Evolutionary conservation across 352 stramenopile species (phyloP), one percentile per base, ranked within the genome.

Genomic region (Pythium brassicae): DNA sequence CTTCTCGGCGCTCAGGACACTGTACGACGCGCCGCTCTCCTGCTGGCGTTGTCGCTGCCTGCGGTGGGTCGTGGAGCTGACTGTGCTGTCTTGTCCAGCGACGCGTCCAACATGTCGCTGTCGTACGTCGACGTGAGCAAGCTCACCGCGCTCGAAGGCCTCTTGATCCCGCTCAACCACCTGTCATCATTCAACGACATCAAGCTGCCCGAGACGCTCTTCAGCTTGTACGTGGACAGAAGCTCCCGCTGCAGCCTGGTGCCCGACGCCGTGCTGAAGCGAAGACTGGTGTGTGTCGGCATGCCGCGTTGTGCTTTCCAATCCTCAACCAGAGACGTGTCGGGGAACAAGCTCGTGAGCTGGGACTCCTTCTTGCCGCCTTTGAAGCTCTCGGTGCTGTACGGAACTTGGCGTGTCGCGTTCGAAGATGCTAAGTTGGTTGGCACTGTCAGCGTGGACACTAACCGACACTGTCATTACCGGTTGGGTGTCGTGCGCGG

Each of bases 101-200:
- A 58, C 39, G 57, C 57, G 15, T 54, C 50, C 29, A 63, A 63
- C n/a, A 26, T 45, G 26, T 59, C 57, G 23, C 50, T 63, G 12
- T 35, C 40, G 35, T 22, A 17, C 1, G 39, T 63, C 15, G 35
- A 55, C 7, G 40, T 58, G 19, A 55, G 27, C n/a, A 12, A 22
- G 7, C 35, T 44, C 27, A 29, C 26, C 25, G 37, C 35, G 20
- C 52, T 63, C 11, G 22, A 55, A 34, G 57, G 50, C 1, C 50
- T 63, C 23, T 35, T 48, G 10, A 23, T 63, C 5, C 44, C 50
- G 20, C 52, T 55, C 57, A 63, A 63, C 57, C 34, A 23, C 10
- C 39, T 63, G 32, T 44, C 42, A 5, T 50, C 57, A 14, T 63
- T 63, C 20, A 19, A 23, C 17, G 29, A 49, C 34, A 27, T 63